Evolutionary conservation across 2,329 filamentous ascomycete genomes (phyloP).

Genomic region (Hypocrella siamensis): DNA sequence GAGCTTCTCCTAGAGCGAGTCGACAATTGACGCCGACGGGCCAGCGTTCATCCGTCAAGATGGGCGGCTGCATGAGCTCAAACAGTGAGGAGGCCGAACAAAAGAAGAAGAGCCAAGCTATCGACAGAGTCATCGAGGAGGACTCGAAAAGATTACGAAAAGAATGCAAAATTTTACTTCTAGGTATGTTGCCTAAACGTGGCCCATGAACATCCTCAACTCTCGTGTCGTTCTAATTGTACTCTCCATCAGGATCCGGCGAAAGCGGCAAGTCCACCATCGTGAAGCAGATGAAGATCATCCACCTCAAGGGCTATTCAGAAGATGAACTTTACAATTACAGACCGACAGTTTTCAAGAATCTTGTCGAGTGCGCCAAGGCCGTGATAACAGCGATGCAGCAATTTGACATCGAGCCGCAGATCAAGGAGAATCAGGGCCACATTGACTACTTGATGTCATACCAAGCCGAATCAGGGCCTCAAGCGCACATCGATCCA

Average conservation of each 20-base stretch:
- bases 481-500: conserved; percentile 67
- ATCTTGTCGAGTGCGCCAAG: conserved; percentile 91
- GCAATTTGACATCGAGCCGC: conserved; percentile 75
- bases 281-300: conserved; percentile 99
- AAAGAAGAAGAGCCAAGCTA: conserved; percentile 93
- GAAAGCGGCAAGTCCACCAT: conserved; percentile 99
- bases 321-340: conserved; percentile 89
- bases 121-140: conserved; percentile 86
- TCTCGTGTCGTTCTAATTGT: not conserved
- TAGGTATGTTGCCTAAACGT: conserved; percentile 44
- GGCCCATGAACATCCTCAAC: not conserved
- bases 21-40: conserved; percentile 1
- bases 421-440: conserved; percentile 53
- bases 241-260: conserved; percentile 58
- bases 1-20: no score
- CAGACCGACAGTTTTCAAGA: conserved; percentile 94
- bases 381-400: conserved; percentile 82
- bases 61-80: conserved; percentile 90
- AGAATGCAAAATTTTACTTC: conserved; percentile 96
- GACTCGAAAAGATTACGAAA: conserved; percentile 82
- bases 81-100: conserved; percentile 75
- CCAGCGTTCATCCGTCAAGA: conserved; percentile 26
- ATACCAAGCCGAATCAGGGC: conserved; percentile 82
- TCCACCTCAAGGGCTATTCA: conserved; percentile 94
- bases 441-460: conserved; percentile 69